These are phyloP conservation scores for Globisporangium recalcitrans DNA, from an alignment of 352 stramenopile genomes.

Conservation along the genomic window DNA sequence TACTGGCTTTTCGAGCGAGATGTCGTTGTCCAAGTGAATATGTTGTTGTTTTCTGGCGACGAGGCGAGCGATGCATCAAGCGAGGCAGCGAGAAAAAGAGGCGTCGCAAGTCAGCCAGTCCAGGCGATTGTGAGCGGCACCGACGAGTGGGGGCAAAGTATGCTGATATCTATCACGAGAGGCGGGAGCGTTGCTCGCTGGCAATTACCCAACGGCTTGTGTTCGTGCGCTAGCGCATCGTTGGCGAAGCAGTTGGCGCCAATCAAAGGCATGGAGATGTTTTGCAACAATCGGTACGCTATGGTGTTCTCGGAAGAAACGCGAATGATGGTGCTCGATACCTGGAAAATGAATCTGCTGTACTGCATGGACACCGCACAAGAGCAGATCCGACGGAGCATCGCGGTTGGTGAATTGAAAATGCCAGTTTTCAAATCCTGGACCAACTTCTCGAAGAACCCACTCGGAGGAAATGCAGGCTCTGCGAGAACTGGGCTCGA, in stretches of 20 bases:
- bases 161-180: slow-evolving; percentile 51
- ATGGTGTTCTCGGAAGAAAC: slow-evolving; percentile 67
- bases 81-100: neutral
- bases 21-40: slow-evolving; percentile 54
- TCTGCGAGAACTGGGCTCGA: neutral
- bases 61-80: neutral
- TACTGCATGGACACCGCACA: slow-evolving; percentile 76
- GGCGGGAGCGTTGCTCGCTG: slow-evolving; percentile 55
- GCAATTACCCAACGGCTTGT: slow-evolving; percentile 64
- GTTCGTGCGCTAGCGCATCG: slow-evolving; percentile 40
- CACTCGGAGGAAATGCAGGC: slow-evolving; percentile 2
- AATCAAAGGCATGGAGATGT: slow-evolving; percentile 64
- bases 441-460: slow-evolving; percentile 1
- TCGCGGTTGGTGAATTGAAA: slow-evolving; percentile 54
- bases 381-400: slow-evolving; percentile 70
- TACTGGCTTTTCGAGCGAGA: slow-evolving; percentile 71
- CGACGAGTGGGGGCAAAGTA: slow-evolving; percentile 77
- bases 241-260: slow-evolving; percentile 58
- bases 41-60: slow-evolving; percentile 42
- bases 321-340: slow-evolving; percentile 74
- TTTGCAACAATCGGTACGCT: slow-evolving; percentile 64
- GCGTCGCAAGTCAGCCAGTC: slow-evolving; percentile 20
- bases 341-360: slow-evolving; percentile 64
- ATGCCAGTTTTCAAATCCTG: slow-evolving; percentile 20
- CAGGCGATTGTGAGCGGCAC: slow-evolving; percentile 60